Evolutionary conservation across 2,329 filamentous ascomycete genomes (phyloP).

Genomic region (Grosmannia clavigera): DNA sequence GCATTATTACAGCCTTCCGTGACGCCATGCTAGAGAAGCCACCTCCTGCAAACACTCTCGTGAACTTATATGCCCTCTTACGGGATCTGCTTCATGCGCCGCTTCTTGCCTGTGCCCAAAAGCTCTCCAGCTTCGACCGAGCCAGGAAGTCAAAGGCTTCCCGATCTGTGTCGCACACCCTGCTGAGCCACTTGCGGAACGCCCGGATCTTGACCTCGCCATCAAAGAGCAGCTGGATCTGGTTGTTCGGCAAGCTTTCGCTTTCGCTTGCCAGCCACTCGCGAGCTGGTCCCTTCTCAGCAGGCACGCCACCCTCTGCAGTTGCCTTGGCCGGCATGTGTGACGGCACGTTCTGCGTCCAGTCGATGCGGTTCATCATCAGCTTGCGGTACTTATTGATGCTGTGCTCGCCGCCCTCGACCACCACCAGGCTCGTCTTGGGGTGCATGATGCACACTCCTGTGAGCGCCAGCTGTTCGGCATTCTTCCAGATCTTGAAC

Average conservation of each 20-base stretch:
- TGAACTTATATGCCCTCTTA: background rate
- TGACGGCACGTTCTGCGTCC: slow-evolving; percentile 77
- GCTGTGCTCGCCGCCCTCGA: slow-evolving; percentile 78
- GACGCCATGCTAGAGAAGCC: background rate
- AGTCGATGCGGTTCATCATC: slow-evolving; percentile 87
- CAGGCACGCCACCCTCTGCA: background rate
- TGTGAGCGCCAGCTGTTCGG: slow-evolving; percentile 75
- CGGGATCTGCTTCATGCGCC: background rate
- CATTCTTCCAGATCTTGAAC: slow-evolving; percentile 86
- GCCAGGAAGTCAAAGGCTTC: slow-evolving; percentile 72
- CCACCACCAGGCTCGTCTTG: slow-evolving; percentile 75
- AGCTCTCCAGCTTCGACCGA: slow-evolving; percentile 82
- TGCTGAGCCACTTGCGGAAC: slow-evolving; percentile 80
- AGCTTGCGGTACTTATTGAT: slow-evolving; percentile 82
- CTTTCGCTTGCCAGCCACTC: slow-evolving; percentile 73
- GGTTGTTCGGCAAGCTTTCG: slow-evolving; percentile 71
- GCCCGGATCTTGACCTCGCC: slow-evolving; percentile 69
- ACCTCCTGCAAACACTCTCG: background rate
- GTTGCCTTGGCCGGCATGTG: slow-evolving; percentile 2
- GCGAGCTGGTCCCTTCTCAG: slow-evolving; percentile 44
- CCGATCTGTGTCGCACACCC: slow-evolving; percentile 85
- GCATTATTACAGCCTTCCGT: background rate
- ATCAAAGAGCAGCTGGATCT: slow-evolving; percentile 78
- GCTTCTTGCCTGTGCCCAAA: slow-evolving; percentile 61
- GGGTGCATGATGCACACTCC: slow-evolving; percentile 90